Conservation (phyloP, 1,139 yeast species). For the Debaryomycetaceae sp. region DNA sequence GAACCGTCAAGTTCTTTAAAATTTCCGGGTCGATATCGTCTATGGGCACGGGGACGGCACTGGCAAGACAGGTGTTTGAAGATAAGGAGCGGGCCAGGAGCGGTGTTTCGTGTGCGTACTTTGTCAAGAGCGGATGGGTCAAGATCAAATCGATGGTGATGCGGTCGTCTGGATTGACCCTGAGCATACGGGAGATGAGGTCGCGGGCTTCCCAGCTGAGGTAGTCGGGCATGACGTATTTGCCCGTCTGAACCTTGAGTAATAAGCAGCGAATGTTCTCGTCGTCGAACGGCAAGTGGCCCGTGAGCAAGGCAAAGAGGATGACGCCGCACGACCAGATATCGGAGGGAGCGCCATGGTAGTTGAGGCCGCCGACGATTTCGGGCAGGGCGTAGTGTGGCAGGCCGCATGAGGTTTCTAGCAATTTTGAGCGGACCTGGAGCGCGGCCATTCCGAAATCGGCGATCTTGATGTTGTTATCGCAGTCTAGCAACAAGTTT, state of each 20-base stretch:
- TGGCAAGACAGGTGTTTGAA: too few species aligned
- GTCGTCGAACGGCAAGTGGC: slow-evolving; percentile 94
- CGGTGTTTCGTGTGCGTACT: slow-evolving; percentile 44
- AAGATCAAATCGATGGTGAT: slow-evolving; percentile 66
- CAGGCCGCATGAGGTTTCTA: slow-evolving; percentile 95
- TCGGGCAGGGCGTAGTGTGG: slow-evolving; percentile 99
- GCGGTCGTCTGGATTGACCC: slow-evolving; percentile 69
- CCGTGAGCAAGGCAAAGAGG: slow-evolving; percentile 83
- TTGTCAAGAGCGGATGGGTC: slow-evolving; percentile 66
- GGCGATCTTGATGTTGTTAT: slow-evolving; percentile 87
- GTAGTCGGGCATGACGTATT: slow-evolving; percentile 71
- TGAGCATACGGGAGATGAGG: slow-evolving; percentile 70
- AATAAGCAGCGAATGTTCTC: slow-evolving; percentile 81
- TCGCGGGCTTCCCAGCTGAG: slow-evolving; percentile 79
- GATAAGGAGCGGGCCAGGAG: slow-evolving; percentile 26
- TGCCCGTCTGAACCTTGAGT: slow-evolving; percentile 84
- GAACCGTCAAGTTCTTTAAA: slow-evolving; percentile 70
- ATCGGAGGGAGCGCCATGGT: slow-evolving; percentile 95
- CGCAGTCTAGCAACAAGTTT: slow-evolving; percentile 74
- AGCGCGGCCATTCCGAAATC: slow-evolving; percentile 99
- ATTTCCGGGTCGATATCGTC: slow-evolving; percentile 72
- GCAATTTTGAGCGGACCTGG: slow-evolving; percentile 71
- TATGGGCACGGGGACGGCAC: background rate
- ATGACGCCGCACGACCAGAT: slow-evolving; percentile 99
- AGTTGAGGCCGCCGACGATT: slow-evolving; percentile 86